Evolutionary conservation across 2,329 filamentous ascomycete genomes (phyloP), one percentile per base, ranked within the genome.

Genomic region (Keithomyces neogunnii): DNA sequence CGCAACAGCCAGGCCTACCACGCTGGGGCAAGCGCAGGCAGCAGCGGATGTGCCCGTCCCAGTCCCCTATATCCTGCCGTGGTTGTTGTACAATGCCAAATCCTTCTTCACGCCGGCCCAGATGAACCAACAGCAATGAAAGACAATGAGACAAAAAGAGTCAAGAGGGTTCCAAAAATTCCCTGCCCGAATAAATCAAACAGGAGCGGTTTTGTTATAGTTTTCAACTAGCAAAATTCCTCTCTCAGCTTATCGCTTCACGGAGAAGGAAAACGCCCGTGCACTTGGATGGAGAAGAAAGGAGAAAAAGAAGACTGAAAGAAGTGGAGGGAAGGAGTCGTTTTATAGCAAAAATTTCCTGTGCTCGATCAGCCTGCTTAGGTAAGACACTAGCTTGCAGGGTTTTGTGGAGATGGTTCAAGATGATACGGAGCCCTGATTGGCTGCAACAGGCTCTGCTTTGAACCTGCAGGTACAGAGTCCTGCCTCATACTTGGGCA

Each of bases 161-260:
- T 19, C 19, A 19, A 19, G 19, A 19, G 53, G 63, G 71, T 80
- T 70, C 84, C 86, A 88, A 87, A 84, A 87, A 86, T 87, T 69
- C 82, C 83, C 74, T 62, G 75, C 74, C 80, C 75, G 82, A 74
- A 76, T 71, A 78, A 77, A 79, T 77, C 81, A 79, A 77, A 73
- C 69, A 76, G 73, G 73, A 87, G 84, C 74, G 72, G 84, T 86
- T 82, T 82, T 73, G 76, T 64, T 78, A 80, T 86, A 88, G 84
- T 87, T 88, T 87, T 87, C 84, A 88, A 88, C 84, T 86, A 87
- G 84, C 84, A 87, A 87, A 86, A 85, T 84, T 86, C 84, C 81
- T 87, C 84, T 87, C 83, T 85, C 82, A 70, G 69, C 69, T 69
- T 78, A 82, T 82, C 78, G 81, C 82, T 81, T 86, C 69, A 71